Evolutionary conservation across 371 early-diverging fungal genomes (phyloP).

Genomic region (Mortierella sp.): DNA sequence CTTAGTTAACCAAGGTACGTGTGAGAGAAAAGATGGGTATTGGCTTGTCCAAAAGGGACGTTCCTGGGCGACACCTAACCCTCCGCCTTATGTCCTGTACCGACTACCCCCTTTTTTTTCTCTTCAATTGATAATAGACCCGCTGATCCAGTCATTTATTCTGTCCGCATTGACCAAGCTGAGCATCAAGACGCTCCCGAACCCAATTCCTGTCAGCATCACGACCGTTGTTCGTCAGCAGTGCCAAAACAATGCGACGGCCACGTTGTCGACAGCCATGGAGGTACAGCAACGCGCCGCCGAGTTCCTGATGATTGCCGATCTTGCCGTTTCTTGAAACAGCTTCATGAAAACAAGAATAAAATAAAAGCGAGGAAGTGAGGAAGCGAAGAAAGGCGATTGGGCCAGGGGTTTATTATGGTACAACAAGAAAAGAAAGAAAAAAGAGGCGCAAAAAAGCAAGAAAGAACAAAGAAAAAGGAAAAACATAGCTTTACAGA

Average conservation of each 20-base stretch:
- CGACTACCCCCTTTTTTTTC: not conserved
- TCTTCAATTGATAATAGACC: slow-evolving; percentile 15
- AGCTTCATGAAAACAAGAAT: not conserved
- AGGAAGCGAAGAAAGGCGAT: not conserved
- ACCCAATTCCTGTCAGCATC: slow-evolving; percentile 23
- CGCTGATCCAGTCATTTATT: slow-evolving; percentile 25
- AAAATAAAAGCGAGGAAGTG: too few relatives aligned
- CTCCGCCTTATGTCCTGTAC: not conserved
- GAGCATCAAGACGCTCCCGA: slow-evolving; percentile 21
- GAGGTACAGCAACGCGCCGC: slow-evolving; percentile 44
- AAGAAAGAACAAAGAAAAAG: not conserved
- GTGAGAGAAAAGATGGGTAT: not conserved
- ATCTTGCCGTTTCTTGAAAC: slow-evolving; percentile 22
- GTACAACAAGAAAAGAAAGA: slow-evolving; percentile 3
- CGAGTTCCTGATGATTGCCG: slow-evolving; percentile 44
- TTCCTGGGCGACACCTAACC: not conserved
- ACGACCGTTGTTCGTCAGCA: slow-evolving; percentile 19
- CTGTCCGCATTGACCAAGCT: slow-evolving; percentile 42
- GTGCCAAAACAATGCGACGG: slow-evolving; percentile 2
- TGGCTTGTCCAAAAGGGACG: not conserved
- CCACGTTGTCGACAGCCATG: not conserved
- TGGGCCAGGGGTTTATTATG: slow-evolving; percentile 5
- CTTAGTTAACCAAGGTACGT: slow-evolving; percentile 37
- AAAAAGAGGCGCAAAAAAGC: not conserved
- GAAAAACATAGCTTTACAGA: slow-evolving; percentile 24